Conservation (phyloP, 345 rosid species). For the Cardiospermum halicacabum region DNA sequence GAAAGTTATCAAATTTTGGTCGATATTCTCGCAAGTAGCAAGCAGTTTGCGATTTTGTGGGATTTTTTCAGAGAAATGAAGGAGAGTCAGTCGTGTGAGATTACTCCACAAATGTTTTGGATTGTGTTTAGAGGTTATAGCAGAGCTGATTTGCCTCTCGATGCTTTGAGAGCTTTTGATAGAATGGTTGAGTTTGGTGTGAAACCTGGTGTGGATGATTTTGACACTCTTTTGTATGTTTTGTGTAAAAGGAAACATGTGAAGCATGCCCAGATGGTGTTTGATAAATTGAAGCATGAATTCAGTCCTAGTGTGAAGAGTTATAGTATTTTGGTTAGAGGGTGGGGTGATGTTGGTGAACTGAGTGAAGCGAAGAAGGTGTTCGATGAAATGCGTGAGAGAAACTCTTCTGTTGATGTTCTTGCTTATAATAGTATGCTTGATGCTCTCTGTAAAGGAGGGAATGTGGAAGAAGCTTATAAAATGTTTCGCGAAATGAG, state of each 20-base stretch:
- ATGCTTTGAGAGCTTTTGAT: conserved; percentile 66
- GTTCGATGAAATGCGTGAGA: conserved; percentile 73
- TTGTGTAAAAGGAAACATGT: conserved; percentile 69
- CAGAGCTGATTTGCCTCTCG: conserved; percentile 63
- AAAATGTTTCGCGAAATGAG: conserved; percentile 56
- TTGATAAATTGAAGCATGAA: conserved; percentile 39
- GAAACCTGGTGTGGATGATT: conserved; percentile 51
- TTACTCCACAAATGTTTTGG: conserved; percentile 55
- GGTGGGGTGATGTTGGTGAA: conserved; percentile 55
- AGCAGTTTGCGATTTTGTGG: conserved; percentile 72
- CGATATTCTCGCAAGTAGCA: conserved; percentile 58
- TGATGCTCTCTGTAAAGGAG: conserved; percentile 67
- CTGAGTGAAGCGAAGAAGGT: conserved; percentile 40
- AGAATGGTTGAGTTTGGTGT: conserved; percentile 83
- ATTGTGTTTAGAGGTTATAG: conserved; percentile 71
- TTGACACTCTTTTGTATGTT: conserved; percentile 55
- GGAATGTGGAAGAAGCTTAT: conserved; percentile 56
- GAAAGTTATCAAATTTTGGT: conserved; percentile 65
- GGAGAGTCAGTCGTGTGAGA: conserved; percentile 37
- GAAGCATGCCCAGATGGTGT: conserved; percentile 48
- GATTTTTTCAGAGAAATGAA: conserved; percentile 67
- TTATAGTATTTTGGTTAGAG: conserved; percentile 60
- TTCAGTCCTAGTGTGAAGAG: conserved; percentile 41
- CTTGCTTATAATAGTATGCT: conserved; percentile 64
- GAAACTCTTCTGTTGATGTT: conserved; percentile 41